Conservation (phyloP, 2,329 filamentous ascomycete species). For the Rutstroemia sp. region DNA sequence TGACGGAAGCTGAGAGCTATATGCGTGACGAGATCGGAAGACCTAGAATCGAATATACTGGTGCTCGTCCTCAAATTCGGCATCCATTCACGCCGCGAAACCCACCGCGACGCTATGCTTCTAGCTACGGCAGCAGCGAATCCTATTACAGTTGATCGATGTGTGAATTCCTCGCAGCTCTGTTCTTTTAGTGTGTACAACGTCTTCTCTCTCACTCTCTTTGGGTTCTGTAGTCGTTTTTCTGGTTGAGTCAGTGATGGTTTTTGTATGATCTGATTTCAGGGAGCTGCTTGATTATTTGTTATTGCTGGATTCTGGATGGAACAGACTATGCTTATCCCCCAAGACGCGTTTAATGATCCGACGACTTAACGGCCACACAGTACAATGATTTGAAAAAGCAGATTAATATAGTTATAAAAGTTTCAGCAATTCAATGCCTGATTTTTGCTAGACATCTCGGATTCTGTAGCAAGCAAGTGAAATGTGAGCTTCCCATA, state of each 20-base stretch:
- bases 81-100: slow-evolving; percentile 3
- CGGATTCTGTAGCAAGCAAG: neutral
- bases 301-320: no score
- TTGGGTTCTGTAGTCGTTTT: no score
- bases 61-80: slow-evolving; percentile 4
- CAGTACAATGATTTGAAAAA: neutral
- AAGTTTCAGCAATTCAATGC: neutral
- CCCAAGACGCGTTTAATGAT: neutral
- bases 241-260: neutral
- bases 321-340: neutral
- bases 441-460: neutral
- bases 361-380: neutral
- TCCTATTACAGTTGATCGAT: neutral
- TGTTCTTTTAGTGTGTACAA: neutral
- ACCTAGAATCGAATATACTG: slow-evolving; percentile 3
- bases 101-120: slow-evolving; percentile 5
- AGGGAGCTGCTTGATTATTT: no score
- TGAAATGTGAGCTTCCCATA: neutral
- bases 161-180: neutral
- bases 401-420: neutral
- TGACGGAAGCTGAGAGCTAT: slow-evolving; percentile 1
- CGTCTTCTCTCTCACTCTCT: no score
- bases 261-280: neutral
- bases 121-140: neutral
- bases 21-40: neutral